Base-by-base conservation (phyloP, 1,139 yeast genomes). In the Debaryomyces nepalensis region DNA sequence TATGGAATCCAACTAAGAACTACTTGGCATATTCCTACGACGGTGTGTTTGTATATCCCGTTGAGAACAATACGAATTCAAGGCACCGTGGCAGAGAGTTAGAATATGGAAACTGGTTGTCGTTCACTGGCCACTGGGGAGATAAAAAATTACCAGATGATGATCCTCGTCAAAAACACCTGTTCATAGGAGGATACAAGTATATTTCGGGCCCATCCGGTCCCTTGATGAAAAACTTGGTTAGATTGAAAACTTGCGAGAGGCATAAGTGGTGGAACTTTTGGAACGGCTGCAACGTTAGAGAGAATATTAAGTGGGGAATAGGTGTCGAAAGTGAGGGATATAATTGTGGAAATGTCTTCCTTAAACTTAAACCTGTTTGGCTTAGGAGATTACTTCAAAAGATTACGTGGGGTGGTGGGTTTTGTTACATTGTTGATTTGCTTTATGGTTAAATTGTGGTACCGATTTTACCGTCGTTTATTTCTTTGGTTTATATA, bases 181-280 rank as follows among this genome's bases (percentile, higher is more conserved):
- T 64, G 53, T 49, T 95, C 36, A 88, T 93, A 10, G 95, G 90
- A 50, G 96, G 95, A 47, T 85, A 91, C 84, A 80, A 81, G 52
- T 88, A 85, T 59, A 90, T 93, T 40, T 90, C 86, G 56, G 99
- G 98, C 0, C 99, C 99, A 3, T 68, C 77, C 1, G 99, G 99
- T 0, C 99, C 99, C 0, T 63, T 91, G 42, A 73, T 75, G 47
- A 93, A 93, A 63, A 86, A 89, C 55, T 70, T 93, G 41, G 61
- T 76, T 36, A 72, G 98, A 43, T 60, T 69, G 2, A 75, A 80
- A 12, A 82, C 95, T 1, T 93, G 99, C 59, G 95, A 90, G 60
- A 68, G 95, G 36, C 74, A 81, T 45, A 90, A 89, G 61, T 88
- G 96, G 96, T 85, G 89, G 87, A 84, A 84, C 59, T 72, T 81